Conservation (phyloP, 306 rosid species). For the apple (Malus domestica) region ASM211411v1 NC_041791.1:1674501-1675000, state of each 20-base stretch:
- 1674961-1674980: no score
- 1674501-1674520: neutral
- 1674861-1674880: conserved; percentile 9
- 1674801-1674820: no score
- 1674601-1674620: neutral
- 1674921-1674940: no score
- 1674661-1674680: conserved; percentile 42
- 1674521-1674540: neutral
- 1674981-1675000: no score
- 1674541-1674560: neutral
- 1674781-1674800: neutral
- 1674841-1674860: conserved; percentile 22
- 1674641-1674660: conserved; percentile 50
- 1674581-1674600: neutral
- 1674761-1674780: neutral
- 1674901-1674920: no score
- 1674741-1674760: neutral
- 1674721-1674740: neutral
- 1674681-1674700: conserved; percentile 30
- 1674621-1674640: conserved; percentile 39
- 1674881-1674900: no score
- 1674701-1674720: conserved; percentile 29
- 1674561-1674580: no score
- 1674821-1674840: neutral
- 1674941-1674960: no score